Conservation (phyloP, 208 protist species). For the Naegleria lovaniensis region DNA sequence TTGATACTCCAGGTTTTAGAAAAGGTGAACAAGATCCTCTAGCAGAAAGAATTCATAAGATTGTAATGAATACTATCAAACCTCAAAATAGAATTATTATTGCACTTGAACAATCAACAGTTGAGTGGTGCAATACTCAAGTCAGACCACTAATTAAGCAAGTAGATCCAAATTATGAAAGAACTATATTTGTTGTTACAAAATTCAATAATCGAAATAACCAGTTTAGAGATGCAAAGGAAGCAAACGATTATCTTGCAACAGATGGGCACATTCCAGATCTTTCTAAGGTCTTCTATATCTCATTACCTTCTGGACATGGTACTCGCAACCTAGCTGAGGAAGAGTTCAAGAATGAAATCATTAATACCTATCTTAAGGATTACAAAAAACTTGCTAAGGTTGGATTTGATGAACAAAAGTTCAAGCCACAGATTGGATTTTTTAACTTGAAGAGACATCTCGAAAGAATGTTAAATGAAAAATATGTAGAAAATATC, state of each 20-base stretch:
- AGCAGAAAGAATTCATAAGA: slow-evolving; percentile 36
- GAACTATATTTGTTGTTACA: slow-evolving; percentile 50
- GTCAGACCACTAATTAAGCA: slow-evolving; percentile 45
- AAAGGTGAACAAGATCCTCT: slow-evolving; percentile 46
- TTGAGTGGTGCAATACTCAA: slow-evolving; percentile 53
- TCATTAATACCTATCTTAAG: slow-evolving; percentile 46
- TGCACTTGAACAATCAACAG: slow-evolving; percentile 53
- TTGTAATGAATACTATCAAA: slow-evolving; percentile 41
- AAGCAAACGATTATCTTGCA: slow-evolving; percentile 46
- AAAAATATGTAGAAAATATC: slow-evolving; percentile 48
- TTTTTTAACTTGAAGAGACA: slow-evolving; percentile 43
- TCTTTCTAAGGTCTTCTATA: slow-evolving; percentile 48
- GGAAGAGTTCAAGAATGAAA: slow-evolving; percentile 41
- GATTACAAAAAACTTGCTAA: slow-evolving; percentile 44
- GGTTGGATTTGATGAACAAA: slow-evolving; percentile 42
- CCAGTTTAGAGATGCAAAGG: slow-evolving; percentile 40
- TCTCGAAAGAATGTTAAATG: slow-evolving; percentile 46
- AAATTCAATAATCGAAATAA: slow-evolving; percentile 59
- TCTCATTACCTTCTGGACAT: slow-evolving; percentile 38
- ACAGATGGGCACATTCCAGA: slow-evolving; percentile 39
- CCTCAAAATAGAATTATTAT: slow-evolving; percentile 51
- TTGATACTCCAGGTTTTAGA: slow-evolving; percentile 38
- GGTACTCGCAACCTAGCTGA: slow-evolving; percentile 41
- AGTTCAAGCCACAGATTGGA: slow-evolving; percentile 37
- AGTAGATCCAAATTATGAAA: slow-evolving; percentile 45